A percentile compares a stretch with the other conserved stretches of the same genome.
Conservation (phyloP, 164 flowering plant genomes). For the Stephania yunnanensis region DNA sequence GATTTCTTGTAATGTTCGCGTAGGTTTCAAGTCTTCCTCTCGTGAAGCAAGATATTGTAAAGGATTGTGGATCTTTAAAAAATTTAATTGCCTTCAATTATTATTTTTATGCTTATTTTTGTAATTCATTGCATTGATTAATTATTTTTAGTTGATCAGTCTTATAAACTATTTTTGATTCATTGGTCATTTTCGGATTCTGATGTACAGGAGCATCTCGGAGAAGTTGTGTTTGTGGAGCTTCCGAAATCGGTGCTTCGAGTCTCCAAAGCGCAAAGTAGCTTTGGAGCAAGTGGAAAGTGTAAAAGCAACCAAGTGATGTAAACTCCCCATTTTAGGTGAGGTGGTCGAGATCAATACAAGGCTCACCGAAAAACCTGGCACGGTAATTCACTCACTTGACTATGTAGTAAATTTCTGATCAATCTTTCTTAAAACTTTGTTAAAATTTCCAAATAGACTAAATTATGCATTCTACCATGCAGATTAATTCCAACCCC, state of each 20-base stretch:
- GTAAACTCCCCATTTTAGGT: slow-evolving; percentile 88
- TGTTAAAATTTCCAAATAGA: background rate
- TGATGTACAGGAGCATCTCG: slow-evolving; percentile 65
- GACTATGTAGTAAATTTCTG: background rate
- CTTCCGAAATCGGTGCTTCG: slow-evolving; percentile 65
- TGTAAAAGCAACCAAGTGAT: slow-evolving; percentile 98
- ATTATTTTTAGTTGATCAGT: background rate
- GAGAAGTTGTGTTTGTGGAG: slow-evolving; percentile 96
- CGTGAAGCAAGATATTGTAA: too few species aligned
- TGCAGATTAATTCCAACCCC: slow-evolving; percentile 78
- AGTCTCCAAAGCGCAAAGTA: slow-evolving; percentile 43
- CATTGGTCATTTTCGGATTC: background rate
- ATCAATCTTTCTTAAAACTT: background rate
- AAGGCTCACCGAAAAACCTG: slow-evolving; percentile 67
- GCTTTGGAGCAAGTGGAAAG: slow-evolving; percentile 97
- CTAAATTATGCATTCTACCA: background rate
- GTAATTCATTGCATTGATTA: background rate
- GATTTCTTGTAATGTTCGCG: too few species aligned
- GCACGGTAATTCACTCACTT: slow-evolving; percentile 45
- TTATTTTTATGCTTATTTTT: too few species aligned
- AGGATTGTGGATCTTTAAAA: too few species aligned
- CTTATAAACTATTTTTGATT: background rate
- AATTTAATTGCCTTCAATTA: too few species aligned
- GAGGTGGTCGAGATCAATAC: slow-evolving; percentile 78
- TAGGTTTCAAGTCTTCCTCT: too few species aligned